Evolutionary conservation across 2,329 filamentous ascomycete species (phyloP).

Genomic region (Talaromyces sp.): DNA sequence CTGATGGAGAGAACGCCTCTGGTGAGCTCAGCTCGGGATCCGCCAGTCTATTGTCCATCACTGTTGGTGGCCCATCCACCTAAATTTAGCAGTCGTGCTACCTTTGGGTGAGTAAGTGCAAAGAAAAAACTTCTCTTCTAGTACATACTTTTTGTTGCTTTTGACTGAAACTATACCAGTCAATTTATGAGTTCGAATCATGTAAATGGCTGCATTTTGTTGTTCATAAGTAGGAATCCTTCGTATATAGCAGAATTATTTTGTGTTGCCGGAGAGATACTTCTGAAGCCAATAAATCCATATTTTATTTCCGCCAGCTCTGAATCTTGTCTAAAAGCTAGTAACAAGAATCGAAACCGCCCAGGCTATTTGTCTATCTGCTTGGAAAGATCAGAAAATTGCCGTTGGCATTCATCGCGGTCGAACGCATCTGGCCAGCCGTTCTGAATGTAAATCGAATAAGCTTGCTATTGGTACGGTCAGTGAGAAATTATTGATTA

Average conservation of each 20-base stretch:
- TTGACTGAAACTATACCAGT: not conserved
- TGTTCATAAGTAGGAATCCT: not conserved
- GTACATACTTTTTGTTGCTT: not conserved
- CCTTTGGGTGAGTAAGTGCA: not conserved
- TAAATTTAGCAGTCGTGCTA: not conserved
- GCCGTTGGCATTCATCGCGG: constrained; percentile 5
- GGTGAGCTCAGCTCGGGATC: constrained; percentile 52
- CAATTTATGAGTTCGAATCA: not conserved
- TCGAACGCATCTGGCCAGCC: constrained; percentile 14
- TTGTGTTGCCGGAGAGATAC: not conserved
- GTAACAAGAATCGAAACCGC: not conserved
- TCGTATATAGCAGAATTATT: not conserved
- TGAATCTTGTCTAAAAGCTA: not conserved
- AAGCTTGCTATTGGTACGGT: constrained; percentile 1
- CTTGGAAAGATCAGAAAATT: constrained; percentile 4
- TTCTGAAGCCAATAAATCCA: not conserved
- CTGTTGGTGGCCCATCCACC: constrained; percentile 44
- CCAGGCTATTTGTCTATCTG: not conserved
- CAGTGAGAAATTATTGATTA: not conserved
- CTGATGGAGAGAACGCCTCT: constrained; percentile 54
- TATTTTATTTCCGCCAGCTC: not conserved
- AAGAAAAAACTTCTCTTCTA: not conserved
- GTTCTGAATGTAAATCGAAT: constrained; percentile 2
- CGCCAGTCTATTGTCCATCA: constrained; percentile 49
- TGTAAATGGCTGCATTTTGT: constrained; percentile 4